Evolutionary conservation across 768 basidiomycete genomes (phyloP).

Genomic region (Tulasnella sp.): DNA sequence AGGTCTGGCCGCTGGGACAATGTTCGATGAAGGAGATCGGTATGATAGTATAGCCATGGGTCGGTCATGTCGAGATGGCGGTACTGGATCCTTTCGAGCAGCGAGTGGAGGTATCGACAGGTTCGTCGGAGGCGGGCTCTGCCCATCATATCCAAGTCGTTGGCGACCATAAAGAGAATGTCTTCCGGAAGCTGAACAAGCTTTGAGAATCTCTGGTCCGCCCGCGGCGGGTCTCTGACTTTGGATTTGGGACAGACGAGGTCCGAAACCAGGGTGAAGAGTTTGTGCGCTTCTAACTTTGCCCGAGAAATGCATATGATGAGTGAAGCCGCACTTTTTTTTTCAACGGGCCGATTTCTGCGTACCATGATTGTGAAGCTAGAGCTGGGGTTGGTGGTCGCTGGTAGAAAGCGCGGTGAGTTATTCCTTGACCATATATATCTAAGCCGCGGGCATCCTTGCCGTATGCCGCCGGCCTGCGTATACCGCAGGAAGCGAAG

Average conservation of each 20-base stretch:
- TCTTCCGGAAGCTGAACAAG: neutral
- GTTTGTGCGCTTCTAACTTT: neutral
- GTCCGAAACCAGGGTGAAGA: neutral
- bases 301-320: neutral
- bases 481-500: too few relatives aligned
- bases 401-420: too few relatives aligned
- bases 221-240: neutral
- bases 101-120: neutral
- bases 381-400: too few relatives aligned
- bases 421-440: too few relatives aligned
- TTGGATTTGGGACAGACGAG: neutral
- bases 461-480: too few relatives aligned
- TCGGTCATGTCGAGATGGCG: neutral
- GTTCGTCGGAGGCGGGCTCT: neutral
- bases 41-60: neutral
- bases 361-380: too few relatives aligned
- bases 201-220: neutral
- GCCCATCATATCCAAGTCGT: neutral
- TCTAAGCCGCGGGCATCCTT: too few relatives aligned
- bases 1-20: neutral
- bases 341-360: too few relatives aligned
- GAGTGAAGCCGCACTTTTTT: neutral
- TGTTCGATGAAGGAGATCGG: neutral
- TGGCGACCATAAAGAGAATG: neutral
- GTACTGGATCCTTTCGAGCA: neutral